Percentiles rank a stretch among this genome's conserved stretches.
phyloP scores from a whole-genome alignment of 306 rosid species.

The Gynostemma pentaphyllum region DNA sequence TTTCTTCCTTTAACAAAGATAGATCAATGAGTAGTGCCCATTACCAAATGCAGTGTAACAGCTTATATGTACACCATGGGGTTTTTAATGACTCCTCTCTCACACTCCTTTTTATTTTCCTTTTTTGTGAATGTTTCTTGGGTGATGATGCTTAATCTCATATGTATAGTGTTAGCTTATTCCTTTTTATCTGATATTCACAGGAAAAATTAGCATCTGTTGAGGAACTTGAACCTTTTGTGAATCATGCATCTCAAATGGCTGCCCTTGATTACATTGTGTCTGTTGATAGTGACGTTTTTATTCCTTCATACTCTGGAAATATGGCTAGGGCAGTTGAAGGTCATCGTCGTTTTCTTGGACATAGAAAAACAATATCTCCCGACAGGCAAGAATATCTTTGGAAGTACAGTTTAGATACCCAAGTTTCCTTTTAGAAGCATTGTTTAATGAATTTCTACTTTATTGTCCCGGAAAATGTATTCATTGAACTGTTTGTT shows the following conservation, averaged over 20 bases:
- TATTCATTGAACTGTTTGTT: conserved; percentile 13
- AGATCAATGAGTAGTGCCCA: background rate
- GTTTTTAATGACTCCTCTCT: background rate
- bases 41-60: background rate
- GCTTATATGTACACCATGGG: no score
- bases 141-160: background rate
- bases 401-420: no score
- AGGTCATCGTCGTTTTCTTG: conserved; percentile 94
- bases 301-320: conserved; percentile 86
- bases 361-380: conserved; percentile 76
- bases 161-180: background rate
- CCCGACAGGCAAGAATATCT: conserved; percentile 79
- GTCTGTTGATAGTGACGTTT: conserved; percentile 85
- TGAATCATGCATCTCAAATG: conserved; percentile 72
- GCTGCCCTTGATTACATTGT: conserved; percentile 96
- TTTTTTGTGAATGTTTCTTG: background rate
- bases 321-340: conserved; percentile 97
- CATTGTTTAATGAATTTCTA: background rate
- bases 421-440: conserved; percentile 4
- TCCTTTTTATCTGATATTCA: conserved; percentile 9
- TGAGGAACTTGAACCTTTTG: conserved; percentile 72
- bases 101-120: background rate
- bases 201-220: conserved; percentile 77
- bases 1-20: background rate
- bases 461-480: background rate